These are phyloP conservation scores for Glaciozyma antarctica DNA, from an alignment of 768 basidiomycete genomes.

Conservation along the genomic window DNA sequence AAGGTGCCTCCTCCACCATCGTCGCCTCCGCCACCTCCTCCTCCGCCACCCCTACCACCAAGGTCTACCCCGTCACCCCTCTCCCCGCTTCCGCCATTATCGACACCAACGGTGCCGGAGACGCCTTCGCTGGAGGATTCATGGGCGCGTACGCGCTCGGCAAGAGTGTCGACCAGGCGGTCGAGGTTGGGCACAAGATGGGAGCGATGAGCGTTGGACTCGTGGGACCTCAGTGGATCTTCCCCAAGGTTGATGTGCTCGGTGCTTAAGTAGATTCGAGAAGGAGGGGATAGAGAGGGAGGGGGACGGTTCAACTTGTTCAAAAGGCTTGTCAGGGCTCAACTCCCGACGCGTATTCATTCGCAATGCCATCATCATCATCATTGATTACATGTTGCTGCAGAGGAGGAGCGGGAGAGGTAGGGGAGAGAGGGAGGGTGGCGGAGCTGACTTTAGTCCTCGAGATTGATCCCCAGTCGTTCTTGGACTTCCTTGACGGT, in stretches of 20 bases:
- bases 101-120: slow-evolving; percentile 97
- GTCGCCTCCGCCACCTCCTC: slow-evolving; percentile 57
- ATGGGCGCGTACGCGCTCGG: slow-evolving; percentile 72
- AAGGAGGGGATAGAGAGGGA: too few relatives aligned
- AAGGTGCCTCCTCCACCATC: slow-evolving; percentile 70
- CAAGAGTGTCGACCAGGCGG: slow-evolving; percentile 62
- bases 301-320: too few relatives aligned
- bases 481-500: too few relatives aligned
- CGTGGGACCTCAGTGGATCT: slow-evolving; percentile 43
- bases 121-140: slow-evolving; percentile 95
- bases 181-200: slow-evolving; percentile 77
- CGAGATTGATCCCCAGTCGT: too few relatives aligned
- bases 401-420: too few relatives aligned
- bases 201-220: slow-evolving; percentile 76
- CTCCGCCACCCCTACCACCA: slow-evolving; percentile 44
- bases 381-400: too few relatives aligned
- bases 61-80: slow-evolving; percentile 51
- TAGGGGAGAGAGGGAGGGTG: too few relatives aligned
- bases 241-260: slow-evolving; percentile 21
- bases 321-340: too few relatives aligned
- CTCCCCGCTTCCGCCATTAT: slow-evolving; percentile 61
- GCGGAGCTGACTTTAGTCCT: too few relatives aligned
- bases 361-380: too few relatives aligned
- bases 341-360: too few relatives aligned
- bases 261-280: neutral